Base-by-base conservation (phyloP, 148 eudicot genomes). In the Bassia scoparia region DNA sequence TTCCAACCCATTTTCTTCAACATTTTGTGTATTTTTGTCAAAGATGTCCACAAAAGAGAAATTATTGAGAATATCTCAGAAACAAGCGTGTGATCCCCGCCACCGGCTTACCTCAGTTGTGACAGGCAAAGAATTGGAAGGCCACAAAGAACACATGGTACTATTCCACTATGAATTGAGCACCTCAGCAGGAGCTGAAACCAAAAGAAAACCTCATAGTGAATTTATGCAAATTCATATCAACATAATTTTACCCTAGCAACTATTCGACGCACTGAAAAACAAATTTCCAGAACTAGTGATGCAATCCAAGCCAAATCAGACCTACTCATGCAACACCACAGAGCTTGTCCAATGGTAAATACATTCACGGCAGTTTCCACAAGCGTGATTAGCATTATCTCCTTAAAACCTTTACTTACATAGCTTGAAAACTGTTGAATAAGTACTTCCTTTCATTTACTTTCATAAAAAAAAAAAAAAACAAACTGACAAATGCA, bases 41-140 rank as follows among this genome's bases (percentile, higher is more conserved):
- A 75, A 46, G 80, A 81, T 37, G 89, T 74, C 67, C 89, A 81
- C 54, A 96, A 95, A 24, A 86, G 71, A 46, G 90, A 83, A 75
- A 96, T 71, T 70, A 88, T 80, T 58, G 97, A 75, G 67, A 92
- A 96, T 67, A 96, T 85, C 81, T 96, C 97, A 73, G 99, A 89
- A 84, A 90, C 79, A 78, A 96, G 86, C 33, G 99, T 92, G 69
- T 87, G 85, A 78, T 96, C 99, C 43, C 89, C 99, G 68, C 97
- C 96, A 31, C 99, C 99, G 78, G 78, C 90, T 95, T 72, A 95
- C 97, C 74, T 88, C 83, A 46, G 96, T 92, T 29, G 88, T 86
- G 77, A 73, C 90, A 61, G 99, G 97, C 78, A 92, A 82, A 56
- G 96, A 87, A 80, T 89, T 96, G 61, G 95, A 67, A 90, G 80